Conservation (phyloP, 371 early-diverging fungal species). For the Dichotomocladium elegans region DNA sequence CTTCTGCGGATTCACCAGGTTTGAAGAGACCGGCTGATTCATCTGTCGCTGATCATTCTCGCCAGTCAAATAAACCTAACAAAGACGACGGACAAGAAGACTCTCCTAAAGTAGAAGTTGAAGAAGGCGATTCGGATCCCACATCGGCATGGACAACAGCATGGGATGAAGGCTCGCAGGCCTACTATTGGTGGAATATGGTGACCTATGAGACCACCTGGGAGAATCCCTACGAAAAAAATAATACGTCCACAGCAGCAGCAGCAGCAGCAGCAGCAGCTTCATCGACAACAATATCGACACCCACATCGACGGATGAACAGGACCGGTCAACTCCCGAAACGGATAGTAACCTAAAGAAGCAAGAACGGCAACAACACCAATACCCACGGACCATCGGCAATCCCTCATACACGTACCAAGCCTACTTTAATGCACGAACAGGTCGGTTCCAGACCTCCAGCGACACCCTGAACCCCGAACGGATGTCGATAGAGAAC, state of each 20-base stretch:
- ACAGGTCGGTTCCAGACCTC: constrained; percentile 48
- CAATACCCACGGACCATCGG: constrained; percentile 10
- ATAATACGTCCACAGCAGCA: background rate
- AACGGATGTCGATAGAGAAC: constrained; percentile 28
- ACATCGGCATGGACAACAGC: constrained; percentile 43
- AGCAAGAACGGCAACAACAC: background rate
- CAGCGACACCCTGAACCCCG: constrained; percentile 36
- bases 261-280: background rate
- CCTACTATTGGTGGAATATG: constrained; percentile 64
- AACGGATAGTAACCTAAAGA: constrained; percentile 1
- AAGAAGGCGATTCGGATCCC: background rate
- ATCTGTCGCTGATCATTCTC: constrained; percentile 12
- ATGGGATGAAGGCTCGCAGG: constrained; percentile 48
- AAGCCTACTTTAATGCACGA: constrained; percentile 48
- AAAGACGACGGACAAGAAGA: background rate
- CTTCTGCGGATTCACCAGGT: constrained; percentile 5
- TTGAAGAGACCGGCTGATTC: constrained; percentile 6
- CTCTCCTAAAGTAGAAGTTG: background rate
- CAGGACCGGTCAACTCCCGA: background rate
- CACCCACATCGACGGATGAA: background rate
- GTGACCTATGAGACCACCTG: constrained; percentile 58
- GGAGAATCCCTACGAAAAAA: constrained; percentile 27
- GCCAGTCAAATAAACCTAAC: background rate
- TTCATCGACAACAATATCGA: background rate
- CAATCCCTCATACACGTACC: constrained; percentile 25